Evolutionary conservation across 2,329 filamentous ascomycete genomes (phyloP), one percentile per base, ranked within the genome.

Genomic region (Intubia oerlemansii): DNA sequence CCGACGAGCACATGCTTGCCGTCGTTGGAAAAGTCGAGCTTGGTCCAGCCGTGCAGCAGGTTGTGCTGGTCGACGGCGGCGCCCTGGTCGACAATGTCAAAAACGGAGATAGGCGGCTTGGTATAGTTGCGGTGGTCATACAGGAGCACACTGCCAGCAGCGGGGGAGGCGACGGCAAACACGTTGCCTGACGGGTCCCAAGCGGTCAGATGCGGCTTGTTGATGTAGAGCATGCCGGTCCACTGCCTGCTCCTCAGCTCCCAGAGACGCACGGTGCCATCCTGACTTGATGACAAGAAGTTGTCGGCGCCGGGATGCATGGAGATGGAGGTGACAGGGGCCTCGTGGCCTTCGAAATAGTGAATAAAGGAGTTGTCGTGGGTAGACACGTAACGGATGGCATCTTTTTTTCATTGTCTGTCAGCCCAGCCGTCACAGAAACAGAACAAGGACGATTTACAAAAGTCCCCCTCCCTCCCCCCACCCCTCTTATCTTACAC

Each of bases 311-410:
- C 77, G 0, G 88, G 88, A 38, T 84, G 85, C 36, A 95, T 64
- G 2, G 76, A 59, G 17, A 98, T 62, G 35, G 65, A 76, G 12
- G 85, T 95, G 20, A 98, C 88, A 31, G 72, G 62, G 34, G 66
- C 74, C 24, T 78, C 76, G 49, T 98, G 88, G 28, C 85, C 88
- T 35, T 79, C 74, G 47, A 95, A 98, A 52, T 98, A 98, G 36
- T 88, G 77, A 36, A 95, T 78, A 49, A 91, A 98, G 34, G 75
- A 78, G 53, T 95, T 93, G 50, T 95, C 88, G 51, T 98, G 88
- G 10, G 75, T 92, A 32, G 68, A 90, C 36, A 82, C 75, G 53
- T 77, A 93, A 46, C 71, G 74, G 39, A 77, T 90, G 42, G 69
- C 82, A 56, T 85, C 76, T 74, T 21, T n/a, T n/a, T n/a, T n/a